A percentile compares a stretch with the other conserved stretches of the same genome.
phyloP scores from a whole-genome alignment of 257 asterid genomes.

The Solanum neorickii region DNA sequence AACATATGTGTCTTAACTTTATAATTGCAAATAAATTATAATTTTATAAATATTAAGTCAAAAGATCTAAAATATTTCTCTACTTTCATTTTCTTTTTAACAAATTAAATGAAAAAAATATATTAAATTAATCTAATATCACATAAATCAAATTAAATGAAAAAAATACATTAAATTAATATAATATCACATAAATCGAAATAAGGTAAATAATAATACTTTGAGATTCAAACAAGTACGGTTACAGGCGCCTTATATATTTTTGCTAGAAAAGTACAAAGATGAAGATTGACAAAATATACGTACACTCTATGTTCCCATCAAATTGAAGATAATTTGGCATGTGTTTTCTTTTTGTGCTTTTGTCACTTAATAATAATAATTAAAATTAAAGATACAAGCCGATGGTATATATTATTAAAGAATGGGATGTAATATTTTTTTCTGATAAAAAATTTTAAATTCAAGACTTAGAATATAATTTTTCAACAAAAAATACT shows the following conservation, averaged over 20 bases:
- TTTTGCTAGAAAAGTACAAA: background rate
- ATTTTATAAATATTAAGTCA: too few relatives aligned
- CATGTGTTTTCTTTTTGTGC: background rate
- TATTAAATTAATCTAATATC: background rate
- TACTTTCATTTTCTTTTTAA: too few relatives aligned
- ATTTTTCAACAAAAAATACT: too few relatives aligned
- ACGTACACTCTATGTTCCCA: background rate
- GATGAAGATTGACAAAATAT: background rate
- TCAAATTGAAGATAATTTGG: background rate
- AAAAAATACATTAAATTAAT: background rate
- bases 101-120: too few relatives aligned
- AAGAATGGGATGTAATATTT: background rate
- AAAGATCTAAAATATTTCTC: too few relatives aligned
- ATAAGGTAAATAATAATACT: background rate
- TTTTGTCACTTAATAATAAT: background rate
- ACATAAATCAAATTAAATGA: background rate
- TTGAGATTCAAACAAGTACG: background rate
- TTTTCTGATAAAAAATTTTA: fast-evolving
- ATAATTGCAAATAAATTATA: too few relatives aligned
- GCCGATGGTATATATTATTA: too few relatives aligned
- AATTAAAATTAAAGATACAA: background rate
- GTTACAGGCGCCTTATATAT: background rate
- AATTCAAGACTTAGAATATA: fast-evolving
- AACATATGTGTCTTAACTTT: too few relatives aligned
- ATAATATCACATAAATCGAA: background rate